Base-by-base conservation (phyloP, 2,329 filamentous ascomycete species). In the Fusarium mundagurra region DNA sequence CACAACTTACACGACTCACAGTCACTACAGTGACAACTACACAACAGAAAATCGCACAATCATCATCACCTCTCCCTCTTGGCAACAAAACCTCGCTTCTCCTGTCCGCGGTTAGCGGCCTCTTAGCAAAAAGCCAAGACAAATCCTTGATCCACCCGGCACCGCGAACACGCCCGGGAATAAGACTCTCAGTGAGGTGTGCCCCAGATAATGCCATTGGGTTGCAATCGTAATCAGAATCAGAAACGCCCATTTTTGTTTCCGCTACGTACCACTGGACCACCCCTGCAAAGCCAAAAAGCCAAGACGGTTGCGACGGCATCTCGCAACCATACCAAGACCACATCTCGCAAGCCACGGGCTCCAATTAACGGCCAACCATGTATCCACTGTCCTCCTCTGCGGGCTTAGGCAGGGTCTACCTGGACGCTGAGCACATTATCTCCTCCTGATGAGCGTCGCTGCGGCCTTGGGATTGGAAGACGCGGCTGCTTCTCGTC, bases 241-340 rank as follows among this genome's bases (percentile, higher is more conserved):
- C 64, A 76, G 67, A 76, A 67, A 61, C 71, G 34, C 61, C 64
- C 64, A 60, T 60, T 63, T 61, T 67, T 74, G 71, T 74, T 70
- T 69, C 64, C 60, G 38, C 54, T 47, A 29, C 36, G 53, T 36
- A 34, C 60, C 68, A 24, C 47, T 22, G 20, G 36, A 29, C 29
- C 11, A 71, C 55, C 65, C 78, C 77, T 70, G 73, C 58, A 73
- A 65, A 76, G 80, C 80, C 81, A 83, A 83, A 73, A 65, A 76
- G 81, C 81, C 81, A 83, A 83, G 82, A 81, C 82, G 82, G 82
- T 76, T 83, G 74, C 74, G 72, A 83, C 82, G 82, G 82, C 82
- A 83, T 81, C 80, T 81, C 70, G 65, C 71, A 77, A 76, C 77
- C 73, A 77, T 77, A 80, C 78, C 76, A 78, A 76, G 76, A 64